Percentiles rank a stretch among this genome's conserved stretches.
phyloP scores from a whole-genome alignment of 371 early-diverging fungal genomes.

The Chytridiales sp. region DNA sequence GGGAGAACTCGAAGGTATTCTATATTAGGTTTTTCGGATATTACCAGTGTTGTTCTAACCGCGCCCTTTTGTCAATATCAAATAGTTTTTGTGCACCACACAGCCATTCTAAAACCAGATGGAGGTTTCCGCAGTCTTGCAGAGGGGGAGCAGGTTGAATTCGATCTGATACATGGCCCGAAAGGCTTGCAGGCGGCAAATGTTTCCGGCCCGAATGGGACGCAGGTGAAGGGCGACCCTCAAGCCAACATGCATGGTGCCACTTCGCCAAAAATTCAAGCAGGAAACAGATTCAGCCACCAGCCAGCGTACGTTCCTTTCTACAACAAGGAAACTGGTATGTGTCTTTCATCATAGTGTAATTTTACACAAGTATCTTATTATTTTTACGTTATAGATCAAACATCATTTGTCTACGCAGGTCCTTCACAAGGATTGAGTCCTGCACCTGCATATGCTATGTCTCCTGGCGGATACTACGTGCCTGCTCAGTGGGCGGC shows the following conservation, averaged over 20 bases:
- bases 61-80: neutral
- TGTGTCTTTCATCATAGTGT: too few species aligned
- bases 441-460: too few species aligned
- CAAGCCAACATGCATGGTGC: conserved; percentile 15
- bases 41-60: conserved; percentile 4
- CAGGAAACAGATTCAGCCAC: too few species aligned
- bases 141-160: conserved; percentile 70
- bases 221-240: conserved; percentile 72
- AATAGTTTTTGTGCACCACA: conserved; percentile 87
- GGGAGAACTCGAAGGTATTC: conserved; percentile 66
- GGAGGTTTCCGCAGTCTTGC: conserved; percentile 84
- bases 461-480: too few species aligned
- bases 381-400: too few species aligned
- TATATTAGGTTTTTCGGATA: conserved; percentile 1
- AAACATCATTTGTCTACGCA: too few species aligned
- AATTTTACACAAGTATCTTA: too few species aligned
- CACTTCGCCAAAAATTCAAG: too few species aligned
- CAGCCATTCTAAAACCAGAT: conserved; percentile 70
- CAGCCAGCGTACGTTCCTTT: too few species aligned
- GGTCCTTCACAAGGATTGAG: too few species aligned
- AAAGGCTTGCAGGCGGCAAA: conserved; percentile 84
- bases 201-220: conserved; percentile 76
- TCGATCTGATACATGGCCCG: conserved; percentile 72
- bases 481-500: too few species aligned
- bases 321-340: too few species aligned